These are phyloP conservation scores for Falciphora oryzae DNA, from an alignment of 2,329 filamentous ascomycete genomes.

Conservation along the genomic window DNA sequence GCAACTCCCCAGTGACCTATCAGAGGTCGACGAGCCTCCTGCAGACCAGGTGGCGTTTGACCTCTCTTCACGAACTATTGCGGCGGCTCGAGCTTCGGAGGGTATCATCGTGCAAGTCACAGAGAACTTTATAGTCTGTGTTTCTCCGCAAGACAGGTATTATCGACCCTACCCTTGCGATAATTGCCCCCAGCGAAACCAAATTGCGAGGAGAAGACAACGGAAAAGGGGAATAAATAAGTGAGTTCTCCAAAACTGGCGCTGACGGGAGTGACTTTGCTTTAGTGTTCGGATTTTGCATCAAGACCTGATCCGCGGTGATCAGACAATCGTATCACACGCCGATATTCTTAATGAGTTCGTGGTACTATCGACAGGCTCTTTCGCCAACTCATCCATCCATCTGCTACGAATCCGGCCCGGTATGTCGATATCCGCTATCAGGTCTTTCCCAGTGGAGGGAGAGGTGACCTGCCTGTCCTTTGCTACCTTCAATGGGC, in stretches of 20 bases:
- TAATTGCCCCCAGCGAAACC: not conserved
- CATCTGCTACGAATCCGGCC: constrained; percentile 31
- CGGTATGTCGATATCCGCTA: constrained; percentile 19
- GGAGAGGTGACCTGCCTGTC: constrained; percentile 46
- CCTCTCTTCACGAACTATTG: constrained; percentile 45
- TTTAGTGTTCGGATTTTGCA: constrained; percentile 2
- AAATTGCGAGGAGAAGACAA: not conserved
- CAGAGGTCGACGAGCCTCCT: constrained; percentile 36
- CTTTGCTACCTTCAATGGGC: constrained; percentile 23
- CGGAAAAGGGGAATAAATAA: not conserved
- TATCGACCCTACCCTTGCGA: not conserved
- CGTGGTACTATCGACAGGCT: constrained; percentile 38
- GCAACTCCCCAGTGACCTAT: constrained; percentile 41
- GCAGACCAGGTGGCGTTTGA: constrained; percentile 43
- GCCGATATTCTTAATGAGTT: constrained; percentile 33
- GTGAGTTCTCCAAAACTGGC: not conserved
- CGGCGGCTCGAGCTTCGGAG: constrained; percentile 30
- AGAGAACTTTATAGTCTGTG: constrained; percentile 34
- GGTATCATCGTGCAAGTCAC: constrained; percentile 49
- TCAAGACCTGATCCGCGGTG: constrained; percentile 6
- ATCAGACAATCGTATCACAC: constrained; percentile 29
- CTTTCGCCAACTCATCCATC: constrained; percentile 30
- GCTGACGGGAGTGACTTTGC: not conserved
- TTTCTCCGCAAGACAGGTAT: not conserved
- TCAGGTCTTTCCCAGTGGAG: constrained; percentile 28